Conservation (phyloP, 2,329 filamentous ascomycete genomes). For the Pyrenochaeta sp. region DNA sequence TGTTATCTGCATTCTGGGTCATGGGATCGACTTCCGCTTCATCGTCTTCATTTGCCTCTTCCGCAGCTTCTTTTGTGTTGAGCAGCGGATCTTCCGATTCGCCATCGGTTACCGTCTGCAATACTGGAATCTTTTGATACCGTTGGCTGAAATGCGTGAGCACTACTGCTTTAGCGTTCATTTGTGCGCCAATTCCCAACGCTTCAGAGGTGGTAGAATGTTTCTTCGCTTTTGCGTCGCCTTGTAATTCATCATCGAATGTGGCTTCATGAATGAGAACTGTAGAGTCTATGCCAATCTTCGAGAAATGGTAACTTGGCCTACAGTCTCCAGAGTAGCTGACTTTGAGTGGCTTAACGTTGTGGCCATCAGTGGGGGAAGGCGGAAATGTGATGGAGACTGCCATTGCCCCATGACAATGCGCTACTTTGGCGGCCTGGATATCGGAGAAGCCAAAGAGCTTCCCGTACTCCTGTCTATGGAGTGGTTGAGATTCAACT, state of each 20-base stretch:
- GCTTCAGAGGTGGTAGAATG: conserved; percentile 91
- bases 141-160: conserved; percentile 96
- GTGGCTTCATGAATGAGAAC: conserved; percentile 95
- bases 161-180: conserved; percentile 81
- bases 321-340: conserved; percentile 96
- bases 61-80: conserved; percentile 23
- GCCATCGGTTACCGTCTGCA: conserved; percentile 51
- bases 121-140: conserved; percentile 77
- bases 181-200: conserved; percentile 75
- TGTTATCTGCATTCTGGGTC: conserved; percentile 28
- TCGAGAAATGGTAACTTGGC: conserved; percentile 70
- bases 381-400: conserved; percentile 79
- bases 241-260: conserved; percentile 83
- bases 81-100: conserved; percentile 36
- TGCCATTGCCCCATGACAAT: conserved; percentile 82
- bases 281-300: conserved; percentile 77
- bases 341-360: conserved; percentile 73
- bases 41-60: conserved; percentile 34
- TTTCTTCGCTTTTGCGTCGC: conserved; percentile 85
- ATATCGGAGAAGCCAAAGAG: conserved; percentile 72
- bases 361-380: conserved; percentile 16
- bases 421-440: conserved; percentile 72
- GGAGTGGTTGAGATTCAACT: conserved; percentile 11
- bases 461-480: conserved; percentile 49
- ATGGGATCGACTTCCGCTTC: conserved; percentile 28